Conservation (phyloP, 2,329 filamentous ascomycete species). For the Diaporthe helianthi region DNA sequence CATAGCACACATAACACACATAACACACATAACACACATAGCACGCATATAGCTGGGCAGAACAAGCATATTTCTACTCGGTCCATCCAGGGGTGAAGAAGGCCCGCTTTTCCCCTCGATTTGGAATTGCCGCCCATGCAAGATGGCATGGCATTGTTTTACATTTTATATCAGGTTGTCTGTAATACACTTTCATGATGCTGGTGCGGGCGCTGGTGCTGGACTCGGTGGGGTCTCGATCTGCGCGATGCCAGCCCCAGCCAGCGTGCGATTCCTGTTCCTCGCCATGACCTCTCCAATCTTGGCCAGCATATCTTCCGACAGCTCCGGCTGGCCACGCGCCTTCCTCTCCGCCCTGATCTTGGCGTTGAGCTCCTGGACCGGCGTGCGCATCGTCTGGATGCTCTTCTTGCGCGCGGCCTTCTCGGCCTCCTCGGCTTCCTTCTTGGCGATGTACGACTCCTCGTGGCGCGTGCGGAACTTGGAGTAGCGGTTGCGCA, state of each 20-base stretch:
- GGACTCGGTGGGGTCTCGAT: background rate
- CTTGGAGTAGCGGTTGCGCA: constrained; percentile 81
- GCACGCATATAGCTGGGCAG: background rate
- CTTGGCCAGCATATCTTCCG: constrained; percentile 66
- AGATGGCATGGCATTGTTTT: background rate
- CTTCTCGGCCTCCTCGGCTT: constrained; percentile 47
- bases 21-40: too few species aligned
- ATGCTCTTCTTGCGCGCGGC: constrained; percentile 47
- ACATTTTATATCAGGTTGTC: background rate
- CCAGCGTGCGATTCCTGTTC: constrained; percentile 54
- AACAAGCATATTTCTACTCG: background rate
- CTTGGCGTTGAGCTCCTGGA: constrained; percentile 66
- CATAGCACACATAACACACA: too few species aligned
- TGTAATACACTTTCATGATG: background rate
- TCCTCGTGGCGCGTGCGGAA: constrained; percentile 83
- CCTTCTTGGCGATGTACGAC: constrained; percentile 67
- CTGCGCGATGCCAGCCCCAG: constrained; percentile 35
- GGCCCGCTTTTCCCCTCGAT: background rate
- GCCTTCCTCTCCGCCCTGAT: constrained; percentile 58
- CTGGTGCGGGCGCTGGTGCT: constrained; percentile 24
- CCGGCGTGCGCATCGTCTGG: constrained; percentile 58
- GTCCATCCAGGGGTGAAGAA: background rate
- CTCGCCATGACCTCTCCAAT: constrained; percentile 67
- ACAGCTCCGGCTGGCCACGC: constrained; percentile 62
- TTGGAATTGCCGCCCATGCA: background rate